Evolutionary conservation across 768 basidiomycete species (phyloP), one percentile per base, ranked within the genome.

Genomic region (Termitomyces sp.): DNA sequence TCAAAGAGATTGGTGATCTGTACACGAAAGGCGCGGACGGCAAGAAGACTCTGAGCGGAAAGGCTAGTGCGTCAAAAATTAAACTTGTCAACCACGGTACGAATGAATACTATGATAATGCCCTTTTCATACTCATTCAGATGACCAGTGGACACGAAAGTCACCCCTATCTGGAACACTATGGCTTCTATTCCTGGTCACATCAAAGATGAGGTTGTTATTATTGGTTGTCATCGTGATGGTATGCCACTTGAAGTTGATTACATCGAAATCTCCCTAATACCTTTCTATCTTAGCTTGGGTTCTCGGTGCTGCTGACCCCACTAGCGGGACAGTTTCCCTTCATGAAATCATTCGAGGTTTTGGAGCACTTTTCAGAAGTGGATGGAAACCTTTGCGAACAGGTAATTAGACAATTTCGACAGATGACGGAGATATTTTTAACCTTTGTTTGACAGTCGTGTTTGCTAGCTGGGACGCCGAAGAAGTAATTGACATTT

Each of bases 161-260:
- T 94, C 12, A 94, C 80, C 5, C 91, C 93, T 15, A 92, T 96
- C 45, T 96, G 92, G 92, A 97, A 96, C 70, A 78, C 84, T 13
- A 89, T 89, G 81, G 87, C 80, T 11, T 78, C 86, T 27, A 88
- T 95, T 54, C 93, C 91, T 7, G 94, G 92, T 2, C 82, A 86
- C 54, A 81, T 94, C 63, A 79, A 79, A 54, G 86, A 94, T 63
- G 95, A 97, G 68, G 83, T 94, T 3, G 85, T 98, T 22, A 67
- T 97, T 7, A 69, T 98, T 48, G 95, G 94, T 3, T 88, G 89
- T 60, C 94, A 97, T 66, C 83, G 94, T 39, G 94, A 96, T 72
- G 92, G 91, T 85, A 58, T 55, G 22, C 16, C 31, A 23, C 16
- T 11, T 56, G n/a, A n/a, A 16, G 31, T 40, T 45, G 15, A 3